Evolutionary conservation across 179 eudicot species (phyloP), one percentile per base, ranked within the genome.

Genomic region (Dionaea muscipula): DNA sequence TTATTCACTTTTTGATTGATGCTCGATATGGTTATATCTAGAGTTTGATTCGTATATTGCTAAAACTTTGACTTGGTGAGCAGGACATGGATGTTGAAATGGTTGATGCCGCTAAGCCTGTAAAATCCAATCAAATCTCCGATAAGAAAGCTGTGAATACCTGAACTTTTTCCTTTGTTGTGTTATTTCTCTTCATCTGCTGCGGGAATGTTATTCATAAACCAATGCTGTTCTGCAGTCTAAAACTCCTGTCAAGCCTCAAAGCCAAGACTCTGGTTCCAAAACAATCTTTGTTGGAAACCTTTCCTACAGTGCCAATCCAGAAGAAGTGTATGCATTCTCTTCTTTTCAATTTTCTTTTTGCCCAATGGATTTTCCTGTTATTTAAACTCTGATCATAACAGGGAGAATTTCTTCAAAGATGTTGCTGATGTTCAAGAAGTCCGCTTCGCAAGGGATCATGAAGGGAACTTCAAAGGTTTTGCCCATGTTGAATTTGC

Each of bases 401-500:
- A 26, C 81, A 93, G 99, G 43, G 77, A 67, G 51, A 64, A 75
- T 21, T 88, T 88, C 53, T 93, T 93, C 68, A 74, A 81, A 57
- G 68, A 65, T 12, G 80, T 56, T 40, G 98, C 79, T 21, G 86
- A 82, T 64, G 53, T 88, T 59, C 72, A 51, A 0, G 93, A 79
- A 1, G 65, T 93, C 26, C 90, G 94, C 36, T 78, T 93, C 73
- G 73, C 89, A 7, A 37, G 55, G 2, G 63, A 66, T 48, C 17
- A 20, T 3, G 89, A 83, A 18, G 83, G 90, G 13, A 10, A 24
- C 6, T 84, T 93, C 51, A 83, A 57, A 68, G 99, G 96, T 18
- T 93, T 51, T 73, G 96, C 89, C 11, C 89, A 88, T 67, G 84
- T 88, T 54, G 96, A 93, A 40, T 93, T 93, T 72, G 80, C 78